Base-by-base conservation (phyloP, 768 basidiomycete genomes). In the Boletellus ananas region DNA sequence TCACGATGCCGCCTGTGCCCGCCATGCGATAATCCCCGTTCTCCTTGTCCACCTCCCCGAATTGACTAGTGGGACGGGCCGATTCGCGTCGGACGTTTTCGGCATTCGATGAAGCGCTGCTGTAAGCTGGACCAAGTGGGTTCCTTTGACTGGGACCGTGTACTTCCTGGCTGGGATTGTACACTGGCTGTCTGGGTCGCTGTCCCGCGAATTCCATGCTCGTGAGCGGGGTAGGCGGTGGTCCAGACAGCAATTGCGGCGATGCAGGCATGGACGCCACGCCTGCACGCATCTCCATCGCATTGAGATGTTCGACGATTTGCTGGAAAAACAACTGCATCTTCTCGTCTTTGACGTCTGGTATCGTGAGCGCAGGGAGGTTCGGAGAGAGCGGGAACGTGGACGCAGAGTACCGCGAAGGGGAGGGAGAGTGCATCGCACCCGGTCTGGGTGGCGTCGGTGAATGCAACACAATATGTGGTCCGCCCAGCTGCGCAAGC, bases 241-340 rank as follows among this genome's bases (percentile, higher is more conserved):
- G 54, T 34, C 35, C 23, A 9, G 43, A 25, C 11, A 43, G 47
- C 9, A 61, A 17, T 18, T 52, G 58, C 13, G 63, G 59, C 16
- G 63, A 57, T 21, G 37, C 49, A 2, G 53, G 56, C 13, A 47
- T 13, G 14, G 55, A 55, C 8, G 61, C 17, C 36, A 58, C 56
- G 8, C 58, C 65, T 13, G 79, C 74, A 43, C 78, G 77, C 34
- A 76, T 73, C 60, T 87, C 83, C 72, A 92, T 81, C 38, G 78
- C 77, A 58, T 85, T 83, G 49, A 94, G 78, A 63, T 90, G 88
- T 41, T 86, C 80, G 8, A 84, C 87, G 40, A 94, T 84, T 65
- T 94, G 89, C 47, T 87, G 77, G 68, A 94, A 90, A 72, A 94
- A 94, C 40, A 80, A 70, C 57, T 92, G 89, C 59, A 95, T 81